Evolutionary conservation across 1,284 basidiomycete species (phyloP).

Genomic region (Cutaneotrichosporon arboriforme): DNA sequence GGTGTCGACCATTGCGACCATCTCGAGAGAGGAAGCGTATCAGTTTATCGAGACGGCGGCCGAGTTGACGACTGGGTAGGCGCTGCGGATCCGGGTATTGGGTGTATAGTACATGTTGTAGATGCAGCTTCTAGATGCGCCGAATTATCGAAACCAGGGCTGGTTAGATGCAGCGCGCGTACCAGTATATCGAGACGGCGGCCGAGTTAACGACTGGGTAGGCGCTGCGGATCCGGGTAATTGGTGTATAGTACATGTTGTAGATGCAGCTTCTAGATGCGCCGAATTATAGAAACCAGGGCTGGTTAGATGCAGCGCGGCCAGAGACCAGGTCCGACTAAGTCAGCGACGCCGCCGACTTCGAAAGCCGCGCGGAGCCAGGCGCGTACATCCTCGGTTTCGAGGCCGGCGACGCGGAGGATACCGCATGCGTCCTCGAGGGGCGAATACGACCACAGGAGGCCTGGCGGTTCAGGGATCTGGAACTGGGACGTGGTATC

Average conservation of each 20-base stretch:
- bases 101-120: conserved; percentile 2
- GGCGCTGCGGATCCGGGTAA: too few relatives aligned
- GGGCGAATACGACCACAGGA: conserved; percentile 43
- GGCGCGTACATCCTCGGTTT: conserved; percentile 39
- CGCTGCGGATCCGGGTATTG: too few relatives aligned
- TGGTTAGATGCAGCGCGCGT: too few relatives aligned
- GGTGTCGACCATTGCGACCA: conserved; percentile 56
- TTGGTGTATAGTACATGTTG: conserved; percentile 1
- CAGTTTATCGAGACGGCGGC: conserved; percentile 32
- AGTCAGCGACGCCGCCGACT: conserved; percentile 28
- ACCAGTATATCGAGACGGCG: conserved; percentile 33
- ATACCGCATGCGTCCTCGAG: conserved; percentile 30
- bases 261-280: background rate
- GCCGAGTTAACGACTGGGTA: conserved; percentile 4
- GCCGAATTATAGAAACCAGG: background rate
- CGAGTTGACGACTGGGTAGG: background rate
- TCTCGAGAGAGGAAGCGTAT: conserved; percentile 42
- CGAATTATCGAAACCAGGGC: too few relatives aligned
- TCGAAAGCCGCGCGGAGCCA: conserved; percentile 40
- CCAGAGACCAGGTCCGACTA: conserved; percentile 47
- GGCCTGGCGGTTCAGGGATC: conserved; percentile 23
- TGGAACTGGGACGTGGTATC: conserved; percentile 37
- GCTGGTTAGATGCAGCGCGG: conserved; percentile 23
- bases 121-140: too few relatives aligned
- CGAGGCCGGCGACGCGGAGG: conserved; percentile 38